Percentiles rank a stretch among this genome's conserved stretches.
These are phyloP conservation scores for Fusarium hostae DNA, from an alignment of 2,329 filamentous ascomycete species.

Conservation along the genomic window DNA sequence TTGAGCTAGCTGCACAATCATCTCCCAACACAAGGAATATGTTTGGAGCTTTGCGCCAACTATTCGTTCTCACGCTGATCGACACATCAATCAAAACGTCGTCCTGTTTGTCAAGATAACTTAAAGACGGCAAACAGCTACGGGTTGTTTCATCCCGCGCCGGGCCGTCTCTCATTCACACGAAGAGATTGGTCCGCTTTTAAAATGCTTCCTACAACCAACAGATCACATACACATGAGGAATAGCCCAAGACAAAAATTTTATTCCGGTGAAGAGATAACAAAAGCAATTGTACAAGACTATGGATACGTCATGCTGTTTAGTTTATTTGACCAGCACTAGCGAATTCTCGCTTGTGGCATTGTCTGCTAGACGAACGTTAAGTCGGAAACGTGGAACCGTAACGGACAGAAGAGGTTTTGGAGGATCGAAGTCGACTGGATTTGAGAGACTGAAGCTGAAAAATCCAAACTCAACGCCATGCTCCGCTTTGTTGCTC, in stretches of 20 bases:
- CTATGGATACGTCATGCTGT: slow-evolving; percentile 27
- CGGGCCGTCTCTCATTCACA: slow-evolving; percentile 25
- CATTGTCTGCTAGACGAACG: slow-evolving; percentile 7
- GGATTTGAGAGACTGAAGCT: slow-evolving; percentile 1
- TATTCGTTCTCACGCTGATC: slow-evolving; percentile 3
- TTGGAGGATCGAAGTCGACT: neutral
- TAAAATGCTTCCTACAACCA: neutral
- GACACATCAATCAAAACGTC: neutral
- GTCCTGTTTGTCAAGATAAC: neutral
- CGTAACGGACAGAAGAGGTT: neutral
- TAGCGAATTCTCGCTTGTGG: neutral
- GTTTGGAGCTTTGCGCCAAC: slow-evolving; percentile 16
- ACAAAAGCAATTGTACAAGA: slow-evolving; percentile 33
- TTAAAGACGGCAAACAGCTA: slow-evolving; percentile 1
- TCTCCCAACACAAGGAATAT: slow-evolving; percentile 19
- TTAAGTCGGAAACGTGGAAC: slow-evolving; percentile 8
- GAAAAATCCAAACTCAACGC: slow-evolving; percentile 20
- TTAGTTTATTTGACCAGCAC: slow-evolving; percentile 9
- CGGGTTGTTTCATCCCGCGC: slow-evolving; percentile 22
- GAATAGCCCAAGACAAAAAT: slow-evolving; percentile 3
- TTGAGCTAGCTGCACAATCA: slow-evolving; percentile 18
- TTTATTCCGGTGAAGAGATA: slow-evolving; percentile 33
- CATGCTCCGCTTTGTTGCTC: slow-evolving; percentile 31
- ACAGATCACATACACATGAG: neutral
- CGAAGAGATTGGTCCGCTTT: slow-evolving; percentile 10